Evolutionary conservation across 1,284 basidiomycete species (phyloP).

Genomic region (Sporisorium scitamineum): DNA sequence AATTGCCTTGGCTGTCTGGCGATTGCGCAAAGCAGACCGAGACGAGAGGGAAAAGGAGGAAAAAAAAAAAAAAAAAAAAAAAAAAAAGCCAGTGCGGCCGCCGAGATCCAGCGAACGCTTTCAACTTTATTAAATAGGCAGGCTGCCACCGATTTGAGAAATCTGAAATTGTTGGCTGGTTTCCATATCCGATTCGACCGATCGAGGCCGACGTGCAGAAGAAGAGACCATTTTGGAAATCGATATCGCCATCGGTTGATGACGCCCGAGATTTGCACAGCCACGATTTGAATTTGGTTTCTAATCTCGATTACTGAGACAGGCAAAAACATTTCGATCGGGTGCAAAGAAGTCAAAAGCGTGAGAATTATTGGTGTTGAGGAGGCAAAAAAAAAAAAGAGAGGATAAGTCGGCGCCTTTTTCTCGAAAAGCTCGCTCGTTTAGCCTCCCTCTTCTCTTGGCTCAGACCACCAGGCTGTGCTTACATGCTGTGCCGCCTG

Average conservation of each 20-base stretch:
- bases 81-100: background rate
- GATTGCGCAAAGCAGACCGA: background rate
- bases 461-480: too few species aligned
- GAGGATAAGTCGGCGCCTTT: too few species aligned
- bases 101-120: slow-evolving; percentile 14
- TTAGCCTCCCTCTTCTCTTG: too few species aligned
- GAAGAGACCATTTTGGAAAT: background rate
- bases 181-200: slow-evolving; percentile 28
- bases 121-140: slow-evolving; percentile 3
- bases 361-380: background rate
- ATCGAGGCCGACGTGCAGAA: slow-evolving; percentile 6
- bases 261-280: background rate
- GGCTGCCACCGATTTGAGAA: background rate
- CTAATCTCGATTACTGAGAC: slow-evolving; percentile 1
- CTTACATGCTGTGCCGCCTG: background rate
- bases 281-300: background rate
- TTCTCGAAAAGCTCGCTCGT: too few species aligned
- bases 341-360: background rate
- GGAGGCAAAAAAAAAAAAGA: too few species aligned
- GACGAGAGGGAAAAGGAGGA: background rate
- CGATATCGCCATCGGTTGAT: slow-evolving; percentile 10
- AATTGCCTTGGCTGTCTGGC: background rate
- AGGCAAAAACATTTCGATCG: background rate
- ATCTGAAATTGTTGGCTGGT: slow-evolving; percentile 8
- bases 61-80: background rate